These are phyloP conservation scores for Mycena alexandri DNA, from an alignment of 768 basidiomycete species.

Conservation along the genomic window DNA sequence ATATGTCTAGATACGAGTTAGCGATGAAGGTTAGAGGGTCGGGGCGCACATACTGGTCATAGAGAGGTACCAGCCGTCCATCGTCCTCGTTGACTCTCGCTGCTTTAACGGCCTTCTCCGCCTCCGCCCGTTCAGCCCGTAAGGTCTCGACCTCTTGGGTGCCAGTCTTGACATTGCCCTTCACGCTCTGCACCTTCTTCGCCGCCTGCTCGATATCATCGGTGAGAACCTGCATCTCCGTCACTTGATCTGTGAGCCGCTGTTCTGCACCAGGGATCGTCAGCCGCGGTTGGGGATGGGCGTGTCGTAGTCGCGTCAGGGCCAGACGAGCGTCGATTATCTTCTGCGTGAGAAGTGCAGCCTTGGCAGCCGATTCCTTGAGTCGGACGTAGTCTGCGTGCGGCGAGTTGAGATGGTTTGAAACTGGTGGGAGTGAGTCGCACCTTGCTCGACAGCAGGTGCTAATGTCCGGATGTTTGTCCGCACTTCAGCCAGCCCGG, in stretches of 20 bases:
- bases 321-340: conserved; percentile 88
- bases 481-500: conserved; percentile 69
- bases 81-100: conserved; percentile 74
- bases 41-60: conserved; percentile 69
- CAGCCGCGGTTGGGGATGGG: conserved; percentile 83
- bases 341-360: conserved; percentile 73
- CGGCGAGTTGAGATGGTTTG: not conserved
- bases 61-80: conserved; percentile 70
- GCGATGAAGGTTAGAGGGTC: not conserved
- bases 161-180: conserved; percentile 71
- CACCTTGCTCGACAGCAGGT: conserved; percentile 78
- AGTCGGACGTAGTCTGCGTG: conserved; percentile 71
- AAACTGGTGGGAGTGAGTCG: conserved; percentile 4
- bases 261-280: conserved; percentile 82
- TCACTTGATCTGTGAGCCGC: conserved; percentile 81
- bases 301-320: conserved; percentile 83
- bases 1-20: conserved; percentile 63
- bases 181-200: conserved; percentile 63
- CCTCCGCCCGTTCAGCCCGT: conserved; percentile 72
- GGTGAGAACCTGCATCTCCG: conserved; percentile 81
- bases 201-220: conserved; percentile 72
- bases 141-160: conserved; percentile 69
- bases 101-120: conserved; percentile 75
- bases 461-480: conserved; percentile 72
- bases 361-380: conserved; percentile 64